Evolutionary conservation across 2,329 filamentous ascomycete genomes (phyloP).

Genomic region (Acarospora socialis): DNA sequence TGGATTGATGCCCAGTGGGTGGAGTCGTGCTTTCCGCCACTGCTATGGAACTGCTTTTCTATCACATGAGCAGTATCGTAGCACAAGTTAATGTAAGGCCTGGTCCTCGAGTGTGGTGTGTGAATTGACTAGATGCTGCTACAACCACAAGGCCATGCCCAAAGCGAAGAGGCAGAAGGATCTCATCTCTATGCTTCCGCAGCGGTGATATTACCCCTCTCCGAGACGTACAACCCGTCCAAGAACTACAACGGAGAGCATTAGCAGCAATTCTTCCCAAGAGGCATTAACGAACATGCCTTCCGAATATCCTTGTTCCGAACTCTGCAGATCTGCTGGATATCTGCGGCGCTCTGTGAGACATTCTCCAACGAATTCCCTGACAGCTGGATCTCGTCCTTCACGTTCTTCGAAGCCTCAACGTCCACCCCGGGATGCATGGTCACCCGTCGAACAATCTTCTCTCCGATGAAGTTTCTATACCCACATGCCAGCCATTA

Average conservation of each 20-base stretch:
- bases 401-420: conserved; percentile 75
- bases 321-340: conserved; percentile 99
- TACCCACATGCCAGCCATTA: conserved; percentile 10
- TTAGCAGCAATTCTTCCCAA: conserved; percentile 12
- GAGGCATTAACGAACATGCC: conserved; percentile 36
- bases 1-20: no score
- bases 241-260: conserved; percentile 55
- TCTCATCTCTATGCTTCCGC: conserved; percentile 30
- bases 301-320: conserved; percentile 99
- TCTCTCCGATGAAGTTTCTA: conserved; percentile 98
- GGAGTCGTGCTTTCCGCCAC: no score
- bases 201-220: conserved; percentile 88
- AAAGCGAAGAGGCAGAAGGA: neutral
- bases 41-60: no score
- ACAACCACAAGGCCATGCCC: no score
- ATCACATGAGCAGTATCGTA: no score
- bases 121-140: no score
- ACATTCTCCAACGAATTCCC: conserved; percentile 97
- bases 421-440: conserved; percentile 88
- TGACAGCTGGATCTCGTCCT: conserved; percentile 88
- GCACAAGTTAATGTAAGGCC: no score
- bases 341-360: conserved; percentile 95
- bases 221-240: conserved; percentile 99
- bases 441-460: conserved; percentile 84
- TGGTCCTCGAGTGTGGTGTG: no score